A percentile compares a stretch with the other conserved stretches of the same genome.
phyloP scores from a whole-genome alignment of 345 rosid species.

The Xanthoceras sorbifolium region DNA sequence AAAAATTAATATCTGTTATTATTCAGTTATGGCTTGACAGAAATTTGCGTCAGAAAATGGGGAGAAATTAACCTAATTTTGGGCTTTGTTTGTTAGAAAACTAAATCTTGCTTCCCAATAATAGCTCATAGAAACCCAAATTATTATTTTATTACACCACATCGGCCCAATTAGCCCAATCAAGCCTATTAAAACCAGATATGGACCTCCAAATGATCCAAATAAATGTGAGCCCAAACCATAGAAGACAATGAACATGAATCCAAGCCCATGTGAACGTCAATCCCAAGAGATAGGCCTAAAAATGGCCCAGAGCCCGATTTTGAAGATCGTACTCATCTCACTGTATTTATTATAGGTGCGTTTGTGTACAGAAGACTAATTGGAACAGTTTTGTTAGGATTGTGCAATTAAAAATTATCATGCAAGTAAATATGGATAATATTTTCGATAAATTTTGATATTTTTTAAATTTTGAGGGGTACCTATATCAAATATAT shows the following conservation, averaged over 20 bases:
- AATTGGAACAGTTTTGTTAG: too few relatives aligned
- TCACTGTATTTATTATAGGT: too few relatives aligned
- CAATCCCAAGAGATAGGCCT: neutral
- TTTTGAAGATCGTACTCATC: too few relatives aligned
- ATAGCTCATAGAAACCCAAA: neutral
- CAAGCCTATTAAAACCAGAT: neutral
- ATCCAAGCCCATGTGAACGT: neutral
- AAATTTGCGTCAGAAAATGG: neutral
- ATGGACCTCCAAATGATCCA: neutral
- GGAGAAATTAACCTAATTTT: neutral
- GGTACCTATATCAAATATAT: too few relatives aligned
- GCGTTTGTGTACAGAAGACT: too few relatives aligned
- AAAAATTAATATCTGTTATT: too few relatives aligned
- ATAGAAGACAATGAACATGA: neutral
- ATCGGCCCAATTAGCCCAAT: neutral
- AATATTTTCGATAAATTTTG: too few relatives aligned
- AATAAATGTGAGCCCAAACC: neutral
- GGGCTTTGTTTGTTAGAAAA: neutral
- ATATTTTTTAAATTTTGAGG: too few relatives aligned
- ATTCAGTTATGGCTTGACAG: too few relatives aligned
- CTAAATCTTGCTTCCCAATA: neutral
- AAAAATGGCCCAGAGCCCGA: neutral
- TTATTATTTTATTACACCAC: too few relatives aligned
- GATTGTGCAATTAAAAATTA: too few relatives aligned
- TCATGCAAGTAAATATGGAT: too few relatives aligned